Percentiles rank a stretch among this genome's conserved stretches.
phyloP scores from a whole-genome alignment of 2,329 filamentous ascomycete species.

The Stagonosporopsis vannaccii region DNA sequence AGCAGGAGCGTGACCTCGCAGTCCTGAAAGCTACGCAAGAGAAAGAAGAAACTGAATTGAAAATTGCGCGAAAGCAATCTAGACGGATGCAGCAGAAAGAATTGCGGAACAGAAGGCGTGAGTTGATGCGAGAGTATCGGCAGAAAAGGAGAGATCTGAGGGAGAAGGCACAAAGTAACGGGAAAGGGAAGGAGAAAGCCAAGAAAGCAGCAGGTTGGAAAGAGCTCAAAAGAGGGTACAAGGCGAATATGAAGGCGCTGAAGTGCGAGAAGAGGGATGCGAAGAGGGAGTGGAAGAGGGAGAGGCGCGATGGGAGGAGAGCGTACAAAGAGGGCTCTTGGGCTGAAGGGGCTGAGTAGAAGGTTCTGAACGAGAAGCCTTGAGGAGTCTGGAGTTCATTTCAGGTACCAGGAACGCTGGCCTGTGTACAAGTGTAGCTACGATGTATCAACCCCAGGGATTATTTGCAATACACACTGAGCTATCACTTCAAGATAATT shows the following conservation, averaged over 20 bases:
- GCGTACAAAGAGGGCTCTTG: not conserved
- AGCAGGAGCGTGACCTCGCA: constrained; percentile 32
- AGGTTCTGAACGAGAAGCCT: constrained; percentile 2
- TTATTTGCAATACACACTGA: too few relatives aligned
- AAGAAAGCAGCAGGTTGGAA: constrained; percentile 35
- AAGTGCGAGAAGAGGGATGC: constrained; percentile 21
- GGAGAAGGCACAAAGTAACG: constrained; percentile 20
- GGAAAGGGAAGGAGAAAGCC: constrained; percentile 29
- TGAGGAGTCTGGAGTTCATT: not conserved
- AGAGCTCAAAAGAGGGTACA: constrained; percentile 32
- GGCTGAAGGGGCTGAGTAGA: constrained; percentile 13
- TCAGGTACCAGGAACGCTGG: too few relatives aligned
- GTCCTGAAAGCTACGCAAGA: constrained; percentile 34
- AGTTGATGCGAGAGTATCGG: constrained; percentile 27
- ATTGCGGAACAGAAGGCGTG: constrained; percentile 19
- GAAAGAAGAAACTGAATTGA: constrained; percentile 27
- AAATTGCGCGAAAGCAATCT: constrained; percentile 25
- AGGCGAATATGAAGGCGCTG: constrained; percentile 30
- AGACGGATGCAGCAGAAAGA: constrained; percentile 24
- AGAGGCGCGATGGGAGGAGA: constrained; percentile 18
- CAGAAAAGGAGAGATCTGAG: constrained; percentile 31
- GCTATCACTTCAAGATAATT: too few relatives aligned
- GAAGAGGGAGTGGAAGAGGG: constrained; percentile 29
- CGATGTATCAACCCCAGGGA: too few relatives aligned
- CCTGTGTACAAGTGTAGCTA: too few relatives aligned